A percentile compares a stretch with the other conserved stretches of the same genome.
Conservation (phyloP, 495 filamentous ascomycete genomes). For the Aspergillus steynii region DNA sequence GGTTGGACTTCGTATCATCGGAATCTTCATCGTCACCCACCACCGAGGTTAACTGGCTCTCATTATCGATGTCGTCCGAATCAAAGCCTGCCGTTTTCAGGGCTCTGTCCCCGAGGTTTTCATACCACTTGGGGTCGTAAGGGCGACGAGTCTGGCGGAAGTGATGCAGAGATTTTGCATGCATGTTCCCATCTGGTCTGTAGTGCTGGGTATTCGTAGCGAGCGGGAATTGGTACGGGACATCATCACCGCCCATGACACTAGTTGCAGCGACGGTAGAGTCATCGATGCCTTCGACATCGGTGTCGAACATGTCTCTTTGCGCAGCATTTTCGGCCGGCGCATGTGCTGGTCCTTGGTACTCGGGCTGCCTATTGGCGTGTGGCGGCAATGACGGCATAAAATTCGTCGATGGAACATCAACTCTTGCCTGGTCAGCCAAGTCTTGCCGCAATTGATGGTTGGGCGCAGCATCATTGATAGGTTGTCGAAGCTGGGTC, state of each 20-base stretch:
- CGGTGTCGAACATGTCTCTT: constrained; percentile 46
- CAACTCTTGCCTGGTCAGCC: constrained; percentile 40
- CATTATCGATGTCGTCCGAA: constrained; percentile 33
- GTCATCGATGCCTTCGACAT: constrained; percentile 48
- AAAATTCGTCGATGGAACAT: constrained; percentile 30
- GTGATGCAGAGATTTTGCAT: constrained; percentile 29
- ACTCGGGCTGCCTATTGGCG: constrained; percentile 19
- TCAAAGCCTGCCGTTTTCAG: constrained; percentile 41
- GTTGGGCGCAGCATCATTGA: constrained; percentile 19
- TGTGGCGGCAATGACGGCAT: constrained; percentile 17
- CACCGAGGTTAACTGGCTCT: constrained; percentile 36
- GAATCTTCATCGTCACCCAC: constrained; percentile 39
- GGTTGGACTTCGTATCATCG: constrained; percentile 26
- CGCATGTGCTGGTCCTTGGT: constrained; percentile 16
- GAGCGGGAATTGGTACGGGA: constrained; percentile 28
- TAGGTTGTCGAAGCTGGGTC: constrained; percentile 32
- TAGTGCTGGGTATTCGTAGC: constrained; percentile 20
- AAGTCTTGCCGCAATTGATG: constrained; percentile 35
- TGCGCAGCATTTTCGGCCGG: constrained; percentile 21
- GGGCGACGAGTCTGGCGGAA: constrained; percentile 28
- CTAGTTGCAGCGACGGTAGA: constrained; percentile 48
- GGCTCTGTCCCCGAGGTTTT: constrained; percentile 35
- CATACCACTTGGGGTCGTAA: constrained; percentile 38
- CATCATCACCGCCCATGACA: constrained; percentile 37
- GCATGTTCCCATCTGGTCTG: constrained; percentile 8